These are phyloP conservation scores for Lactarius tabidus DNA, from an alignment of 768 basidiomycete species.

Conservation along the genomic window DNA sequence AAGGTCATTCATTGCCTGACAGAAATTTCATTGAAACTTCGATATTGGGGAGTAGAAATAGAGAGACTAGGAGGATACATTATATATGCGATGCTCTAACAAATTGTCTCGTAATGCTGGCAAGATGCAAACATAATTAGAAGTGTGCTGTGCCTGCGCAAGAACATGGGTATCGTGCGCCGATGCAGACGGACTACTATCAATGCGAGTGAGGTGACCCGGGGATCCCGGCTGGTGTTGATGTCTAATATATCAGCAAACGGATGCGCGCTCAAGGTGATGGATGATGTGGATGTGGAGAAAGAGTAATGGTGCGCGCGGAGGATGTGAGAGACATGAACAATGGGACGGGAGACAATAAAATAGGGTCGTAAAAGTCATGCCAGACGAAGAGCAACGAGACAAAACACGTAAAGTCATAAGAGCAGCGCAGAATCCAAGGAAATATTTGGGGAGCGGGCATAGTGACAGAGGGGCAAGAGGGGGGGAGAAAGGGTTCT, in stretches of 20 bases:
- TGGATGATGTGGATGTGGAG: constrained; percentile 27
- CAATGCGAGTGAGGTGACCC: constrained; percentile 22
- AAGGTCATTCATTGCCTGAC: too few species aligned
- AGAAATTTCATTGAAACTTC: constrained; percentile 2
- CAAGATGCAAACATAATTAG: constrained; percentile 30
- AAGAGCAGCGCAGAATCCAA: constrained; percentile 61
- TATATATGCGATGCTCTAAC: constrained; percentile 65
- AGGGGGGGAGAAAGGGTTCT: constrained; percentile 2
- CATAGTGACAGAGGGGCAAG: constrained; percentile 9
- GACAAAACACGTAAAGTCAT: constrained; percentile 47
- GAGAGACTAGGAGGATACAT: constrained; percentile 27
- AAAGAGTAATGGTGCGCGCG: constrained; percentile 32
- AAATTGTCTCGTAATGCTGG: constrained; percentile 60
- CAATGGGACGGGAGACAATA: constrained; percentile 29
- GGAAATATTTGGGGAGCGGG: constrained; percentile 16
- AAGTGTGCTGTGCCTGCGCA: constrained; percentile 40
- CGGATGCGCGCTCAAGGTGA: constrained; percentile 28
- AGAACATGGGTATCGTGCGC: constrained; percentile 40
- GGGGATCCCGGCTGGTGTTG: constrained; percentile 27
- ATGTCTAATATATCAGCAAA: constrained; percentile 29
- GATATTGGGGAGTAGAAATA: constrained; percentile 21
- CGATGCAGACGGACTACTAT: constrained; percentile 38
- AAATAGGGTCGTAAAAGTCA: constrained; percentile 28
- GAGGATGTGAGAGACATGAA: constrained; percentile 37
- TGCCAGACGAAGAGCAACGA: constrained; percentile 48